Evolutionary conservation across 257 asterid species (phyloP), one percentile per base, ranked within the genome.

Genomic region (Plantago elongata): DNA sequence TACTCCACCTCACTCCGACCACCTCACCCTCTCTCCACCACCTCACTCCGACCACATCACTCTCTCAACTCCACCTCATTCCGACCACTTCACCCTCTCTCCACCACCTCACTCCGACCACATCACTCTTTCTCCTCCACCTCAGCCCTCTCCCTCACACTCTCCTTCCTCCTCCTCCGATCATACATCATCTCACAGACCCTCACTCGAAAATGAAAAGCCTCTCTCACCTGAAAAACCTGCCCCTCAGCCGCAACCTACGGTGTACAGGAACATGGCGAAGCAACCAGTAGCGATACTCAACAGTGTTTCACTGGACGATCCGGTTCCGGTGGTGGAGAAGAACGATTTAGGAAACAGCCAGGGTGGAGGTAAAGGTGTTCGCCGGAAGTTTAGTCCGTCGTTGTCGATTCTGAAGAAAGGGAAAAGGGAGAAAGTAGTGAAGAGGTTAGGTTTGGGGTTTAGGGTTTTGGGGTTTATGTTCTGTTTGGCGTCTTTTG

Each of bases 141-240:
- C 77, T 47, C 83, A 69, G 69, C 57, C 9, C 9, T 81, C 82
- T 11, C 60, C 71, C 29, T 73, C 47, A 9, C 69, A 65, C 34
- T 85, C 96, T 9, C 79, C 93, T n/a, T 42, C 60, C 71, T 77
- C 60, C 71, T 77, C 78, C 54, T 84, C 97, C 45, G 83, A 75
- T 62, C 79, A 67, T 10, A 68, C 68, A 43, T 59, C 77, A 18
- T 63, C 68, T 11, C 83, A 61, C 6, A 73, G 77, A 22, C 72
- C 82, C 9, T 81, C 75, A 30, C 86, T 77, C 54, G 76, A 64
- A 37, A 74, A 61, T 18, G 74, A 69, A 5, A 72, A 62, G 30
- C 67, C 67, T 45, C 66, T 40, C 5, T 60, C 73, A 18, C 68
- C 76, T 47, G 68, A 54, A 40, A 46, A 45, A 9, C 70, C 14